Evolutionary conservation across 768 basidiomycete genomes (phyloP).

Genomic region (Chalciporus piperatus): DNA sequence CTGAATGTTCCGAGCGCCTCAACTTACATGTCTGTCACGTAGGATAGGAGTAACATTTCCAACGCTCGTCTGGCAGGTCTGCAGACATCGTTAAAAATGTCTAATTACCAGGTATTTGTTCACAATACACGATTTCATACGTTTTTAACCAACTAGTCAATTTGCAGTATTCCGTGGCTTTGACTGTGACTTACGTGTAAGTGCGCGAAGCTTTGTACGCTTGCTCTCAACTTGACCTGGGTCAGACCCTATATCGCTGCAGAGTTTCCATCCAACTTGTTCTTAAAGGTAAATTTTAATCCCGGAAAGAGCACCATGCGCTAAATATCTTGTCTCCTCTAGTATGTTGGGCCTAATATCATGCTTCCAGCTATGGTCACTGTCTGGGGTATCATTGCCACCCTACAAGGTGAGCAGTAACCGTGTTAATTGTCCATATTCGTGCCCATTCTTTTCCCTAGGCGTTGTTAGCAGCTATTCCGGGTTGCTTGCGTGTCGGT

Average conservation of each 20-base stretch:
- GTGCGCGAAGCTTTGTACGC: neutral
- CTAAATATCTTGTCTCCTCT: neutral
- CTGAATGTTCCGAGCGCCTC: neutral
- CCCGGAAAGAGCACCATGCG: neutral
- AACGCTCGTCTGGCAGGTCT: conserved; percentile 64
- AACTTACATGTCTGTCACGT: neutral
- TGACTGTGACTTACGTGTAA: conserved; percentile 29
- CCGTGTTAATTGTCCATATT: neutral
- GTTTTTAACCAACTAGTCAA: neutral
- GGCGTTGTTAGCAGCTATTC: conserved; percentile 46
- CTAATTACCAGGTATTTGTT: conserved; percentile 22
- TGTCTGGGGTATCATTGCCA: conserved; percentile 65
- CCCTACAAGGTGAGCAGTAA: conserved; percentile 49
- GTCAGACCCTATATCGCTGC: conserved; percentile 51
- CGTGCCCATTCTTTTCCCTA: conserved; percentile 5
- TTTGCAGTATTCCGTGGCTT: conserved; percentile 34
- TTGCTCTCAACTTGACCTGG: neutral
- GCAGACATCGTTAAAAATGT: conserved; percentile 43
- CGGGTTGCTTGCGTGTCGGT: conserved; percentile 48
- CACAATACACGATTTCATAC: neutral
- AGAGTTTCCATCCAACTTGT: conserved; percentile 60
- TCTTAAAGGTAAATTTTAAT: conserved; percentile 41
- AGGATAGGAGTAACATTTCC: conserved; percentile 47
- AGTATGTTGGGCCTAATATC: conserved; percentile 52
- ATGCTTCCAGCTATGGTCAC: conserved; percentile 61